These are phyloP conservation scores for Crithidia expoeki DNA, from an alignment of 208 protist genomes.

Conservation along the genomic window DNA sequence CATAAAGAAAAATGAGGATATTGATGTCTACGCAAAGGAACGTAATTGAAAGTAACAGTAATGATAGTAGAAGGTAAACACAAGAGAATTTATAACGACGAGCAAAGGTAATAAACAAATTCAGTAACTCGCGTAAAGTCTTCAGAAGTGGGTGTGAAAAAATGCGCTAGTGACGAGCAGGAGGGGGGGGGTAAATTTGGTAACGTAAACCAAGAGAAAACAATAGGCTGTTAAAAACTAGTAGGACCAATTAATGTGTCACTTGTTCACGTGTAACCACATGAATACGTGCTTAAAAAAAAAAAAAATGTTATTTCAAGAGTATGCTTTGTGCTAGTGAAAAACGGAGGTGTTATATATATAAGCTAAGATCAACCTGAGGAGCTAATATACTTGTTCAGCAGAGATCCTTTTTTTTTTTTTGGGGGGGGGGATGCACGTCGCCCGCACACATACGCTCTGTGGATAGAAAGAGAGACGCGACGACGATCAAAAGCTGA, in stretches of 20 bases:
- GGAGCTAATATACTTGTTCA: constrained; percentile 24
- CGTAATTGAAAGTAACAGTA: constrained; percentile 1
- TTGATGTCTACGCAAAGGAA: constrained; percentile 5
- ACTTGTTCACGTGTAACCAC: constrained; percentile 5
- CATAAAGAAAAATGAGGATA: constrained; percentile 12
- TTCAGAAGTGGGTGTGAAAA: constrained; percentile 3
- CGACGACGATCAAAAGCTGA: background rate
- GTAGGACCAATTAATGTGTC: background rate
- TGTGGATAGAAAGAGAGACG: background rate
- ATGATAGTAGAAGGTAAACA: no score
- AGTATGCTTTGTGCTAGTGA: constrained; percentile 1
- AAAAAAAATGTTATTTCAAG: constrained; percentile 9
- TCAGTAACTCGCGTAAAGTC: background rate
- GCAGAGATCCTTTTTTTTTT: background rate
- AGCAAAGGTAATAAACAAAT: background rate
- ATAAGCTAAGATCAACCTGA: constrained; percentile 5
- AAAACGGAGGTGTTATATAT: background rate
- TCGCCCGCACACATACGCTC: background rate
- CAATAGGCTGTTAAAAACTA: background rate
- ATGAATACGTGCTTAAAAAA: constrained; percentile 1
- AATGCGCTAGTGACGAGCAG: background rate
- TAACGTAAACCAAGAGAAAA: background rate
- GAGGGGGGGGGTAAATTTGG: background rate
- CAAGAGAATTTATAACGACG: background rate
- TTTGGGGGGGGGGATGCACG: no score